Conservation (phyloP, 2,329 filamentous ascomycete genomes). For the Chrysoporthe puriensis region DNA sequence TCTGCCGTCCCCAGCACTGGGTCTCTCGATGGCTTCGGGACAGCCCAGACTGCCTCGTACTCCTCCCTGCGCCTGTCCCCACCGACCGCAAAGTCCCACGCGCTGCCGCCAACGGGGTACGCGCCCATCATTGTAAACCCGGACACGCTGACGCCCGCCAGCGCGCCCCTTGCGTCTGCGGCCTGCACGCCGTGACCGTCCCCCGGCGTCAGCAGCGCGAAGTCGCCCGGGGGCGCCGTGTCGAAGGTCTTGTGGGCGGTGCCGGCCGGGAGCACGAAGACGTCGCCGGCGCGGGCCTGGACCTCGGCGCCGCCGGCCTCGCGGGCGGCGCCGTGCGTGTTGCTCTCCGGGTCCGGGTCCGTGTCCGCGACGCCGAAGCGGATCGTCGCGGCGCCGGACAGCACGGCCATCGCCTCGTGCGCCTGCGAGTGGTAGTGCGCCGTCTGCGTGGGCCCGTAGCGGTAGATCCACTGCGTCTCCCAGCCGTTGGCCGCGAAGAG, state of each 20-base stretch:
- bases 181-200: slow-evolving; percentile 42
- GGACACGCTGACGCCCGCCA: slow-evolving; percentile 41
- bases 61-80: slow-evolving; percentile 48
- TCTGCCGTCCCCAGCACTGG: slow-evolving; percentile 46
- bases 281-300: slow-evolving; percentile 54
- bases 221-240: slow-evolving; percentile 40
- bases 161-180: slow-evolving; percentile 38
- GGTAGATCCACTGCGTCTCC: slow-evolving; percentile 59
- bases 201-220: slow-evolving; percentile 49
- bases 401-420: slow-evolving; percentile 61
- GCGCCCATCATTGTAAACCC: slow-evolving; percentile 63
- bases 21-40: slow-evolving; percentile 49
- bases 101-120: slow-evolving; percentile 49
- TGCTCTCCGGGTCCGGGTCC: slow-evolving; percentile 40
- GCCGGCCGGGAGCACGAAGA: slow-evolving; percentile 61
- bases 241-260: slow-evolving; percentile 57
- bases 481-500: slow-evolving; percentile 54
- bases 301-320: slow-evolving; percentile 56
- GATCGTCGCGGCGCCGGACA: slow-evolving; percentile 54
- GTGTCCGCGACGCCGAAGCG: slow-evolving; percentile 57
- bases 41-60: slow-evolving; percentile 49
- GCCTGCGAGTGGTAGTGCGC: slow-evolving; percentile 61
- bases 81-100: slow-evolving; percentile 55
- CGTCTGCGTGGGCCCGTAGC: slow-evolving; percentile 57
- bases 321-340: slow-evolving; percentile 42